These are phyloP conservation scores for Diaporthe batatas DNA, from an alignment of 2,329 filamentous ascomycete genomes.

Conservation along the genomic window DNA sequence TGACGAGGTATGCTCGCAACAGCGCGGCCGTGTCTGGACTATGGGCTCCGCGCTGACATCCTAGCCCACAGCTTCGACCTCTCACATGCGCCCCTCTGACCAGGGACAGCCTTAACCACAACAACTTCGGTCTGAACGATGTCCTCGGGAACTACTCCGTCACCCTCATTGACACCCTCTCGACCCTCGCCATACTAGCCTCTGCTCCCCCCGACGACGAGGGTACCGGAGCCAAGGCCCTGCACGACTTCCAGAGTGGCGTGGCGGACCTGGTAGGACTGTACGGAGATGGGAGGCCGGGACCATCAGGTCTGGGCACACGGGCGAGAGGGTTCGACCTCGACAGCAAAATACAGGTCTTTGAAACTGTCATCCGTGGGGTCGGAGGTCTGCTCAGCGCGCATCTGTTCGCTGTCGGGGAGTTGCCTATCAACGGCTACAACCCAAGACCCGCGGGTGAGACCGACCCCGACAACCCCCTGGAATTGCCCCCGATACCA, in stretches of 20 bases:
- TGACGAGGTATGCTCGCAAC: constrained; percentile 74
- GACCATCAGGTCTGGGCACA: constrained; percentile 76
- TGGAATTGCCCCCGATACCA: constrained; percentile 68
- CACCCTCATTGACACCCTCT: constrained; percentile 94
- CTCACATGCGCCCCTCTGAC: constrained; percentile 87
- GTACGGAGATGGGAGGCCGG: constrained; percentile 86
- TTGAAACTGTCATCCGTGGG: constrained; percentile 96
- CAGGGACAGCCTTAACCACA: constrained; percentile 83
- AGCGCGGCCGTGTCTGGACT: neutral
- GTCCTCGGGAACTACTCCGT: constrained; percentile 97
- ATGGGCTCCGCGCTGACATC: constrained; percentile 37
- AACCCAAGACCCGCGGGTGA: constrained; percentile 60
- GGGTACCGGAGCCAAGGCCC: constrained; percentile 70
- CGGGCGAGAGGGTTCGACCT: constrained; percentile 88
- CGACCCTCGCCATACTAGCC: constrained; percentile 91
- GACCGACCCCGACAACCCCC: constrained; percentile 50
- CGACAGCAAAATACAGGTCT: constrained; percentile 98
- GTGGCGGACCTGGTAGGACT: constrained; percentile 80
- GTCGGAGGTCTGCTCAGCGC: constrained; percentile 92
- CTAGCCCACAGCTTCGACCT: constrained; percentile 75
- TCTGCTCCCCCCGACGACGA: constrained; percentile 73
- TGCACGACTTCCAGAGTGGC: constrained; percentile 83
- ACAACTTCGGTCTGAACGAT: constrained; percentile 90
- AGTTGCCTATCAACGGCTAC: constrained; percentile 88
- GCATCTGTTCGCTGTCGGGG: constrained; percentile 92